A percentile compares a stretch with the other conserved stretches of the same genome.
phyloP scores from a whole-genome alignment of 192 early-diverging fungal species.

The Linnemannia schmuckeri region DNA sequence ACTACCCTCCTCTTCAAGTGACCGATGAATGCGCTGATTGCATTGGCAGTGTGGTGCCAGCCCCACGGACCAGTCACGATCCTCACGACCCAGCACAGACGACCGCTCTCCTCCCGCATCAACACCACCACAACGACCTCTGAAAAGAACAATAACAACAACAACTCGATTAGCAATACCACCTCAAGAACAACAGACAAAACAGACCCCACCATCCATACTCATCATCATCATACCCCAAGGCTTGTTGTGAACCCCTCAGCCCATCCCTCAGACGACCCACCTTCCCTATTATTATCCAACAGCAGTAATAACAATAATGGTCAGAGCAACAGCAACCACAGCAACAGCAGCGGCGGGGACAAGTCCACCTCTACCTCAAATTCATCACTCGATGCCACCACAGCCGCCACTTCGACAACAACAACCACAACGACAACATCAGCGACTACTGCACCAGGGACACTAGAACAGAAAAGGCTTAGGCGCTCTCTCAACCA shows the following conservation, averaged over 20 bases:
- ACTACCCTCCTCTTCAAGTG: background rate
- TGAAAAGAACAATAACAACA: background rate
- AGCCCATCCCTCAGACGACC: background rate
- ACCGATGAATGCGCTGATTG: constrained; percentile 53
- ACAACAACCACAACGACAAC: constrained; percentile 1
- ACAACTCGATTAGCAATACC: background rate
- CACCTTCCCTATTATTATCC: background rate
- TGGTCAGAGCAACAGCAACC: constrained; percentile 1
- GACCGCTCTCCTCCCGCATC: constrained; percentile 18
- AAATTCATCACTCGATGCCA: constrained; percentile 13
- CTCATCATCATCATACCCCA: constrained; percentile 7
- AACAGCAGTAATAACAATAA: background rate
- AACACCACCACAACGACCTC: constrained; percentile 9
- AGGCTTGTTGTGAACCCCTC: background rate
- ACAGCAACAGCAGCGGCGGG: background rate
- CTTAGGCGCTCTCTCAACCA: constrained; percentile 33
- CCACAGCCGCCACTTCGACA: background rate
- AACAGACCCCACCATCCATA: background rate
- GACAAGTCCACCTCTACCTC: constrained; percentile 4
- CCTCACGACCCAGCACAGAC: constrained; percentile 55
- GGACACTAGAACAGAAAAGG: constrained; percentile 38
- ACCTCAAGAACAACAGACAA: background rate
- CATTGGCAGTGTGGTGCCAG: constrained; percentile 55
- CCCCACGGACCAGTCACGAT: constrained; percentile 56
- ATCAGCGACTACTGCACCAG: background rate